phyloP scores from a whole-genome alignment of 805 yeast genomes.

The Candida quercuum region DNA sequence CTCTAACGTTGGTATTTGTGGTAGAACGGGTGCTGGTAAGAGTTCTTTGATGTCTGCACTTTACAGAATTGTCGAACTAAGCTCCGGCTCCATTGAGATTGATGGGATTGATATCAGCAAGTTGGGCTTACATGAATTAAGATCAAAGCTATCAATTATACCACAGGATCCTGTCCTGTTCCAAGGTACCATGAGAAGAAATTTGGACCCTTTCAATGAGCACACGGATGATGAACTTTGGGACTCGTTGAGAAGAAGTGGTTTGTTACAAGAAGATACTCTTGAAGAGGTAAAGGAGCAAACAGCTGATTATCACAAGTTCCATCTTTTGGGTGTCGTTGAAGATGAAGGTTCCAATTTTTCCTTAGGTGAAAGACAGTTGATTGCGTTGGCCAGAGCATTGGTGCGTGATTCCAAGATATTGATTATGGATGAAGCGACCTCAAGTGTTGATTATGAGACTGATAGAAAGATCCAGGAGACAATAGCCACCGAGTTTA shows the following conservation, averaged over 20 bases:
- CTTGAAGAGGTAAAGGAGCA: slow-evolving; percentile 4
- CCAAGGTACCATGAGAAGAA: slow-evolving; percentile 63
- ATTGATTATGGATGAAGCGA: slow-evolving; percentile 66
- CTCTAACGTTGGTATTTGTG: slow-evolving; percentile 58
- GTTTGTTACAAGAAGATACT: slow-evolving; percentile 37
- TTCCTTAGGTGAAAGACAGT: slow-evolving; percentile 64
- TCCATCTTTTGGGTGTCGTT: slow-evolving; percentile 53
- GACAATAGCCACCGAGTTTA: slow-evolving; percentile 51
- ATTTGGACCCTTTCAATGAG: slow-evolving; percentile 66
- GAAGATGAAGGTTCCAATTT: slow-evolving; percentile 66
- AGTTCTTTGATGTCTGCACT: slow-evolving; percentile 57
- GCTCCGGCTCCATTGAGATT: slow-evolving; percentile 49
- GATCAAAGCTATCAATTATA: slow-evolving; percentile 63
- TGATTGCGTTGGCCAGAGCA: slow-evolving; percentile 64
- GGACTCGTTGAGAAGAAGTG: slow-evolving; percentile 58
- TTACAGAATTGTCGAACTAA: slow-evolving; percentile 56
- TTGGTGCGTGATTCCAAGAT: slow-evolving; percentile 55
- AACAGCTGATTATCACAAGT: slow-evolving; percentile 32
- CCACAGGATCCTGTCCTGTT: slow-evolving; percentile 83
- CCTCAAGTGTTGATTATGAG: slow-evolving; percentile 66
- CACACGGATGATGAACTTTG: slow-evolving; percentile 53
- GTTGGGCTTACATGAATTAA: slow-evolving; percentile 57
- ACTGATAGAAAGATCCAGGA: slow-evolving; percentile 60
- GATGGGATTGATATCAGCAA: slow-evolving; percentile 62
- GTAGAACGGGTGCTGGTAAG: slow-evolving; percentile 66